These are phyloP conservation scores for Calophaca sinica DNA, from an alignment of 306 rosid species.

Conservation along the genomic window DNA sequence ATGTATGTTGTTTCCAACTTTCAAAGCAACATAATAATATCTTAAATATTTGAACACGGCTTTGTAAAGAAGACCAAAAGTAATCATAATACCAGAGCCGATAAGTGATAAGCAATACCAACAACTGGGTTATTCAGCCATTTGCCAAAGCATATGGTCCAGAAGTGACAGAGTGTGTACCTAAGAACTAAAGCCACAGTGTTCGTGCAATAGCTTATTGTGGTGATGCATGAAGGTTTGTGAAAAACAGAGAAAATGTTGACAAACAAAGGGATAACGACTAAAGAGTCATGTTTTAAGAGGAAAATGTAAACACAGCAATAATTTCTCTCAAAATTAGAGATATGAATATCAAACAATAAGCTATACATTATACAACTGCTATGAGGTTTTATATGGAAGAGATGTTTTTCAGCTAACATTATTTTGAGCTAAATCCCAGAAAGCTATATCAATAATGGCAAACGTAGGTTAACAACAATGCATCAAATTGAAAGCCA, in stretches of 20 bases:
- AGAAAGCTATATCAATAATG: neutral
- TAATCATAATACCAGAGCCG: no score
- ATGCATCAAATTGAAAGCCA: neutral
- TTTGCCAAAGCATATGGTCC: neutral
- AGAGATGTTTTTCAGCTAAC: no score
- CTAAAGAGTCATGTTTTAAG: neutral
- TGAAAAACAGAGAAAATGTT: neutral
- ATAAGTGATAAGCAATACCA: no score
- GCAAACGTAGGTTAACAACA: neutral
- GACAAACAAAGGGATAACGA: neutral
- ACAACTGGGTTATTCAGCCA: no score
- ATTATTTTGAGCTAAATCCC: no score
- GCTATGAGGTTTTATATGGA: no score
- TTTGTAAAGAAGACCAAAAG: no score
- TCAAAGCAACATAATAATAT: neutral
- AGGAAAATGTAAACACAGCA: neutral
- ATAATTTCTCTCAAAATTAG: conserved; percentile 1
- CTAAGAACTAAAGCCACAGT: no score
- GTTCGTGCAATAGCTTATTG: no score
- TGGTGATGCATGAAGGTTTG: neutral
- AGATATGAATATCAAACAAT: neutral
- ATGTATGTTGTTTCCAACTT: neutral
- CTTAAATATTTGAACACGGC: neutral
- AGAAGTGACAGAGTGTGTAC: no score
- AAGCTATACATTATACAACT: neutral